Percentiles rank a stretch among this genome's conserved stretches.
Evolutionary conservation across 345 rosid species (phyloP).

Genomic region (Triadica sebifera): DNA sequence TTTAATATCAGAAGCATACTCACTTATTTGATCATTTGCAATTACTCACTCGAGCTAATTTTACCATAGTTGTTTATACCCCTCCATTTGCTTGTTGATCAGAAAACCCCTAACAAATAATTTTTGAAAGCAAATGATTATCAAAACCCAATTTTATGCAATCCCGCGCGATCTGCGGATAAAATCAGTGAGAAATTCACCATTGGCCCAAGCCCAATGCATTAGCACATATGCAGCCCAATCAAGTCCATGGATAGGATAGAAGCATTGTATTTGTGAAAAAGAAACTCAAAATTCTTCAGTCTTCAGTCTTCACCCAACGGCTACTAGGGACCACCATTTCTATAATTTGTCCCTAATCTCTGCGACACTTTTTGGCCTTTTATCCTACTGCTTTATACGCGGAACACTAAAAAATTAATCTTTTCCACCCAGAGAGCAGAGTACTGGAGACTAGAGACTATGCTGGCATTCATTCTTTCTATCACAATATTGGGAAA

Average conservation of each 20-base stretch:
- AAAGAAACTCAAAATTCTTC: neutral
- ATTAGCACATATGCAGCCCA: neutral
- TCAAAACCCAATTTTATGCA: neutral
- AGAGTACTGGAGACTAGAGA: no score
- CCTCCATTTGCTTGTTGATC: neutral
- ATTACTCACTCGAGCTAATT: no score
- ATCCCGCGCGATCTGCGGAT: neutral
- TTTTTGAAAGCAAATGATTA: neutral
- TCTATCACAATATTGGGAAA: neutral
- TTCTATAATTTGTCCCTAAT: slow-evolving; percentile 23
- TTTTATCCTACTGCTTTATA: neutral
- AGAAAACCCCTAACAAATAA: neutral
- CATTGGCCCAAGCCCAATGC: neutral
- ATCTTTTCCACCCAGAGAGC: neutral
- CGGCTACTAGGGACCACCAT: slow-evolving; percentile 46
- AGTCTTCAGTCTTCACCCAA: neutral
- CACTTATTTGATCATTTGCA: no score
- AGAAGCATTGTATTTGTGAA: no score
- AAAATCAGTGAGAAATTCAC: neutral
- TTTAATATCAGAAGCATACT: no score
- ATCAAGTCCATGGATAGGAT: no score
- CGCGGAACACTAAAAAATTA: neutral
- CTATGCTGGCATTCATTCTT: neutral
- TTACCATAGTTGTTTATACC: no score
- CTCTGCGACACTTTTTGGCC: slow-evolving; percentile 21